Percentiles rank a stretch among this genome's conserved stretches.
Evolutionary conservation across 2,329 filamentous ascomycete species (phyloP).

Genomic region (Fusarium ambrosium): DNA sequence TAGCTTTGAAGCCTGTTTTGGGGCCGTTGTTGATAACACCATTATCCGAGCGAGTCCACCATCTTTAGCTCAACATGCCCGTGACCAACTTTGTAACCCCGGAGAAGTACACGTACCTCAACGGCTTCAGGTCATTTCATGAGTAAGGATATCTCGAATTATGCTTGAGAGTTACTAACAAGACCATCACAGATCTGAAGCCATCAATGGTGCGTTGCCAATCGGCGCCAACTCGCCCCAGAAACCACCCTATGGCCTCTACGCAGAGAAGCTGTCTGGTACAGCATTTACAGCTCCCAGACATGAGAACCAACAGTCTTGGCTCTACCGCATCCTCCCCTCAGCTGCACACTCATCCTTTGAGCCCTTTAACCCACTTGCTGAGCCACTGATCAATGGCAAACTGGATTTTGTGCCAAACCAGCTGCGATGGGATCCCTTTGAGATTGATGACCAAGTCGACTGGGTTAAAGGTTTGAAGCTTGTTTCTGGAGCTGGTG

Average conservation of each 20-base stretch:
- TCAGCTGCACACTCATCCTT: conserved; percentile 71
- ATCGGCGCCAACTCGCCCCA: conserved; percentile 85
- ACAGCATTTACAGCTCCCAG: conserved; percentile 79
- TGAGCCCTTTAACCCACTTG: conserved; percentile 9
- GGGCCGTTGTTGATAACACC: not conserved
- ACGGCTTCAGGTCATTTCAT: conserved; percentile 82
- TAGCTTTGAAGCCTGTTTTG: not conserved
- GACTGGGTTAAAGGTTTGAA: conserved; percentile 72
- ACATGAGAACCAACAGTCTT: conserved; percentile 76
- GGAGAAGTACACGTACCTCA: conserved; percentile 79
- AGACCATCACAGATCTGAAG: conserved; percentile 72
- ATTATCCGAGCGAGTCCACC: not conserved
- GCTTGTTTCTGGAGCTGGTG: conserved; percentile 82
- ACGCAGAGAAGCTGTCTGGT: conserved; percentile 83
- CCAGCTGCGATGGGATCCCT: conserved; percentile 85
- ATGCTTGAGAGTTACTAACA: not conserved
- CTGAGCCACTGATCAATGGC: conserved; percentile 36
- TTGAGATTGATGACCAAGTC: conserved; percentile 75
- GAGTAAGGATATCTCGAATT: conserved; percentile 66
- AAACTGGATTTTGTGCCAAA: conserved; percentile 68
- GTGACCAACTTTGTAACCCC: conserved; percentile 35
- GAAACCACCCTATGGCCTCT: conserved; percentile 81
- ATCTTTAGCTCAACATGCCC: conserved; percentile 25
- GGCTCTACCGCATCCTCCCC: conserved; percentile 78
- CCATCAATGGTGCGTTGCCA: conserved; percentile 79